Evolutionary conservation across 352 stramenopile species (phyloP).

Genomic region (Pythium scleroteichum): DNA sequence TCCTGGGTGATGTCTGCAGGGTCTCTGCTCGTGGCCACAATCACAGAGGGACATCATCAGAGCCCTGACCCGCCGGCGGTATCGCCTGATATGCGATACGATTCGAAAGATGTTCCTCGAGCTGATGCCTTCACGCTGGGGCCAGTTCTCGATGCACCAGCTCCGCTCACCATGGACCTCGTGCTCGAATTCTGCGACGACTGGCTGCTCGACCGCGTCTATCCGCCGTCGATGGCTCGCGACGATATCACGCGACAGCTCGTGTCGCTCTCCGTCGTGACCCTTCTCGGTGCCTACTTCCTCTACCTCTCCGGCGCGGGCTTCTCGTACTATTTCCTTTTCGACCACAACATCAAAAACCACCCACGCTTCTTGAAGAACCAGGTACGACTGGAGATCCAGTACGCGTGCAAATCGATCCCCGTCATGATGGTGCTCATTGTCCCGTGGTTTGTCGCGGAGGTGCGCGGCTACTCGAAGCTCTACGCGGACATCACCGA

Average conservation of each 20-base stretch:
- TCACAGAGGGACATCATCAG: neutral
- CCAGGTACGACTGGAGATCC: constrained; percentile 61
- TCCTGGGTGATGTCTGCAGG: too few relatives aligned
- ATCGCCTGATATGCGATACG: too few relatives aligned
- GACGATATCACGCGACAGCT: constrained; percentile 48
- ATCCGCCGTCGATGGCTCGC: constrained; percentile 42
- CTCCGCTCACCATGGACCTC: constrained; percentile 52
- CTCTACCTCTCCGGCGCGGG: constrained; percentile 56
- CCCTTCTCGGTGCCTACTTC: constrained; percentile 51
- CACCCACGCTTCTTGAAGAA: constrained; percentile 71
- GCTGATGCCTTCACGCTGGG: neutral
- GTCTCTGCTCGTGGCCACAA: neutral
- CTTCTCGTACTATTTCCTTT: constrained; percentile 59
- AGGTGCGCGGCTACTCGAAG: constrained; percentile 56
- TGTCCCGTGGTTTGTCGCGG: constrained; percentile 64
- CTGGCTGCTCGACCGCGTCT: constrained; percentile 52
- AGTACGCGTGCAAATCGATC: constrained; percentile 49
- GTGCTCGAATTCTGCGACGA: constrained; percentile 54
- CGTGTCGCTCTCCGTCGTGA: constrained; percentile 51
- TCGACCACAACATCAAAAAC: constrained; percentile 61
- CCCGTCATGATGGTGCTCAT: constrained; percentile 66
- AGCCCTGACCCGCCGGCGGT: too few relatives aligned
- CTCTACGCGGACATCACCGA: constrained; percentile 52
- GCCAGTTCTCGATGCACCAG: neutral
- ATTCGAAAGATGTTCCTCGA: neutral